phyloP scores from a whole-genome alignment of 805 yeast genomes.

The Lipomyces orientalis region DNA sequence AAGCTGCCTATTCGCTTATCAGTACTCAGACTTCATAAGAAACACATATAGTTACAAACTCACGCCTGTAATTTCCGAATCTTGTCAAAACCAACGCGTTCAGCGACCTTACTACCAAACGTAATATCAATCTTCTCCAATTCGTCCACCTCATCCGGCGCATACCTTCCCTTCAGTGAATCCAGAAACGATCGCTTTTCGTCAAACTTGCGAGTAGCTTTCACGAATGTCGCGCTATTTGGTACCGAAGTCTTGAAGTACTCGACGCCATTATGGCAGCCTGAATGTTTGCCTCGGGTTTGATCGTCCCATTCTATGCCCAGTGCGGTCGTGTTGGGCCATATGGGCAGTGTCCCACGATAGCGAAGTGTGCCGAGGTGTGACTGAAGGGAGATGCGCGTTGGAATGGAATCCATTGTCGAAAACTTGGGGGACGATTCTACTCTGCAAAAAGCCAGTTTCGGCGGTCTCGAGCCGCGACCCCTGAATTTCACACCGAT shows the following conservation, averaged over 20 bases:
- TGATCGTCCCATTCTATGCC: slow-evolving; percentile 90
- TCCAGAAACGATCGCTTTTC: slow-evolving; percentile 48
- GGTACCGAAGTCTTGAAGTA: slow-evolving; percentile 58
- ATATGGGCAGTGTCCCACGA: slow-evolving; percentile 64
- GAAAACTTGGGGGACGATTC: too few relatives aligned
- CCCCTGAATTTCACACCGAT: not conserved
- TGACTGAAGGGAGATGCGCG: slow-evolving; percentile 25
- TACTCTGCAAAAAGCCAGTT: too few relatives aligned
- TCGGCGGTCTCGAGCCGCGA: not conserved
- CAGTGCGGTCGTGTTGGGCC: slow-evolving; percentile 63
- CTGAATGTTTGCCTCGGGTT: slow-evolving; percentile 73
- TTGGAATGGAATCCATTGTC: not conserved
- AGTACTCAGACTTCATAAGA: not conserved
- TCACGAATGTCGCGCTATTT: slow-evolving; percentile 69
- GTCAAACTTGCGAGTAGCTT: slow-evolving; percentile 49
- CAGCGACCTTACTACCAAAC: slow-evolving; percentile 64
- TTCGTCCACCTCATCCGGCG: slow-evolving; percentile 44
- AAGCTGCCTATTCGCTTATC: slow-evolving; percentile 45
- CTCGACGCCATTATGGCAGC: slow-evolving; percentile 56
- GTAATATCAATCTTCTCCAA: slow-evolving; percentile 45
- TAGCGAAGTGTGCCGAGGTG: slow-evolving; percentile 64
- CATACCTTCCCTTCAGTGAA: slow-evolving; percentile 60
- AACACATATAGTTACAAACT: not conserved
- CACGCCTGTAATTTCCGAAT: slow-evolving; percentile 24
- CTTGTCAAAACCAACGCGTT: slow-evolving; percentile 69